Evolutionary conservation across 495 filamentous ascomycete species (phyloP).

Genomic region (Xylaria curta): DNA sequence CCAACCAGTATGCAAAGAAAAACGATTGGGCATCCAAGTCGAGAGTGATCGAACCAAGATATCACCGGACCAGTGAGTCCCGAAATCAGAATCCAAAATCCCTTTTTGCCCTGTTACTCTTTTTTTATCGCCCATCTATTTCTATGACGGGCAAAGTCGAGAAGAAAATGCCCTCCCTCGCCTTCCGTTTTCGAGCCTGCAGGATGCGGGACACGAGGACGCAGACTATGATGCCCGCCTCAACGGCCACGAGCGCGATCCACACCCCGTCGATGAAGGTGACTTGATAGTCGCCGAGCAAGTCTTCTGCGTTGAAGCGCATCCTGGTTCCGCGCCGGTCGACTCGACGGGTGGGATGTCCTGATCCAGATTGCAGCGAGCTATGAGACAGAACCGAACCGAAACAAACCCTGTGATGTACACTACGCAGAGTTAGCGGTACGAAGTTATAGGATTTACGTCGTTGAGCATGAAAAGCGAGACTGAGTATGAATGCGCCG

Average conservation of each 20-base stretch:
- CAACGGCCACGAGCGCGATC: conserved; percentile 50
- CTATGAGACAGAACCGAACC: not conserved
- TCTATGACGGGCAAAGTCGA: conserved; percentile 11
- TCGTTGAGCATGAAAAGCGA: not conserved
- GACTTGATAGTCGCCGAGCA: conserved; percentile 44
- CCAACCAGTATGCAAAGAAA: not conserved
- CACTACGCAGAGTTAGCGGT: not conserved
- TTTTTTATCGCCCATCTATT: not conserved
- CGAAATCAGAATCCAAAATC: not conserved
- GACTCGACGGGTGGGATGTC: not conserved
- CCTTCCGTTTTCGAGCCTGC: conserved; percentile 23
- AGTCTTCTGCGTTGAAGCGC: conserved; percentile 34
- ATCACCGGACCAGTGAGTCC: not conserved
- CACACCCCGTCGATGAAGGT: conserved; percentile 53
- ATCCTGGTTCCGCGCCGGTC: conserved; percentile 8
- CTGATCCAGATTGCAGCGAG: not conserved
- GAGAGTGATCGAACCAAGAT: not conserved
- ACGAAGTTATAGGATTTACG: not conserved
- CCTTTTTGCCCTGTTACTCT: not conserved
- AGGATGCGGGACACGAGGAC: conserved; percentile 41
- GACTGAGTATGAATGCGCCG: too few species aligned
- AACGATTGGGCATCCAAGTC: not conserved
- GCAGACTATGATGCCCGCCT: conserved; percentile 49
- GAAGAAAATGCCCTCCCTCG: conserved; percentile 6
- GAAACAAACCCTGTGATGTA: not conserved